These are phyloP conservation scores for Coccomyxa sp. DNA, from an alignment of 139 green algal species.

Conservation along the genomic window DNA sequence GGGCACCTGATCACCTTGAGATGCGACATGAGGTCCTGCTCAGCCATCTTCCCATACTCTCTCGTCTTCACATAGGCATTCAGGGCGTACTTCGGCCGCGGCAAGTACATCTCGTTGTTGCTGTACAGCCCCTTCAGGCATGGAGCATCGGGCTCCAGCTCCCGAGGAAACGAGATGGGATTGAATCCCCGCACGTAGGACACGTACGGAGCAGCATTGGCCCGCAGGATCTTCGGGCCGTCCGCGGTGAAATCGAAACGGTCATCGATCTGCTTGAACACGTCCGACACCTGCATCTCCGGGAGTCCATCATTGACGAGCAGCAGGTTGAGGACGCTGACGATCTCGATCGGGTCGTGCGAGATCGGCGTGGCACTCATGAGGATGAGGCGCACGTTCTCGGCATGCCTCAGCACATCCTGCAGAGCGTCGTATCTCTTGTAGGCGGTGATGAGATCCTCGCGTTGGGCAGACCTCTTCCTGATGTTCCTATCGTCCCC, in stretches of 20 bases:
- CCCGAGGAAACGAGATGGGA: neutral
- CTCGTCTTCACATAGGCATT: neutral
- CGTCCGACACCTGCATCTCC: neutral
- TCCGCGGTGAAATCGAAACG: neutral
- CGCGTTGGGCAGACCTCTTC: neutral
- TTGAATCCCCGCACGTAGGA: neutral
- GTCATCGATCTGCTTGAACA: neutral
- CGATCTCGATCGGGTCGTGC: neutral
- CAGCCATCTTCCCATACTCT: neutral
- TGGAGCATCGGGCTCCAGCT: neutral
- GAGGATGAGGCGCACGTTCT: neutral
- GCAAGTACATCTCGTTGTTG: neutral
- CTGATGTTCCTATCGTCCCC: neutral
- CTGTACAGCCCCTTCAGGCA: neutral
- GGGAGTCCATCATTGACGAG: neutral
- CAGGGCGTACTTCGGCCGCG: neutral
- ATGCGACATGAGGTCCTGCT: neutral
- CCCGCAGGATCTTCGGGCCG: neutral
- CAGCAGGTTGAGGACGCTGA: neutral
- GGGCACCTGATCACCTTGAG: neutral
- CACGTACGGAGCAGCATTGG: neutral
- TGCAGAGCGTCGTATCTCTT: neutral
- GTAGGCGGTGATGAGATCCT: neutral
- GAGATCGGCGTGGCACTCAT: neutral
- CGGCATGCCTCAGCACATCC: neutral